Evolutionary conservation across 371 early-diverging fungal species (phyloP).

Genomic region (Gilbertella persicaria): DNA sequence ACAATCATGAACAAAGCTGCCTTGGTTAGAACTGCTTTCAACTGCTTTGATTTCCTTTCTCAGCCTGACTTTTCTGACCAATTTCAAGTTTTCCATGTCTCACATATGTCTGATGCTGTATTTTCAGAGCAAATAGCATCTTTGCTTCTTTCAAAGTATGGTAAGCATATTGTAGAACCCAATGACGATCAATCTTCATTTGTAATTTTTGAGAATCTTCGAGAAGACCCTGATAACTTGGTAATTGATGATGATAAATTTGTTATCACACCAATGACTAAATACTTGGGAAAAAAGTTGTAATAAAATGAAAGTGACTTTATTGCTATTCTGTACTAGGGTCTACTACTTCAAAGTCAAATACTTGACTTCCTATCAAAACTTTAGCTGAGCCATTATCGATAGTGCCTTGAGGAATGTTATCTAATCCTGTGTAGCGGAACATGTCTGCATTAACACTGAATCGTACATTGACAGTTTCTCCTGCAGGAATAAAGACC

Average conservation of each 20-base stretch:
- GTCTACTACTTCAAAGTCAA: slow-evolving; percentile 22
- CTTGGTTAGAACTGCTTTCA: slow-evolving; percentile 38
- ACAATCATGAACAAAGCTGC: slow-evolving; percentile 33
- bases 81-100: slow-evolving; percentile 18
- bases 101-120: not conserved
- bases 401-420: slow-evolving; percentile 22
- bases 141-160: slow-evolving; percentile 20
- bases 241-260: slow-evolving; percentile 4
- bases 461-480: slow-evolving; percentile 49
- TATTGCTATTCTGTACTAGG: not conserved
- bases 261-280: slow-evolving; percentile 6
- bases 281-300: not conserved
- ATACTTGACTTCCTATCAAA: slow-evolving; percentile 26
- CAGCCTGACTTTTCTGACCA: slow-evolving; percentile 21
- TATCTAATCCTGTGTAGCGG: slow-evolving; percentile 37
- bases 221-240: slow-evolving; percentile 4
- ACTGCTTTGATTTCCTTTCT: slow-evolving; percentile 38
- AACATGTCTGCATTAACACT: slow-evolving; percentile 35
- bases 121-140: slow-evolving; percentile 6
- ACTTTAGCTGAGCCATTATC: slow-evolving; percentile 34
- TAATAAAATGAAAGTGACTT: not conserved
- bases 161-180: slow-evolving; percentile 31
- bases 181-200: slow-evolving; percentile 25
- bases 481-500: slow-evolving; percentile 40
- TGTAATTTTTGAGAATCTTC: slow-evolving; percentile 33